Evolutionary conservation across 2,329 filamentous ascomycete genomes (phyloP), one percentile per base, ranked within the genome.

Genomic region (Beauveria pseudobassiana): DNA sequence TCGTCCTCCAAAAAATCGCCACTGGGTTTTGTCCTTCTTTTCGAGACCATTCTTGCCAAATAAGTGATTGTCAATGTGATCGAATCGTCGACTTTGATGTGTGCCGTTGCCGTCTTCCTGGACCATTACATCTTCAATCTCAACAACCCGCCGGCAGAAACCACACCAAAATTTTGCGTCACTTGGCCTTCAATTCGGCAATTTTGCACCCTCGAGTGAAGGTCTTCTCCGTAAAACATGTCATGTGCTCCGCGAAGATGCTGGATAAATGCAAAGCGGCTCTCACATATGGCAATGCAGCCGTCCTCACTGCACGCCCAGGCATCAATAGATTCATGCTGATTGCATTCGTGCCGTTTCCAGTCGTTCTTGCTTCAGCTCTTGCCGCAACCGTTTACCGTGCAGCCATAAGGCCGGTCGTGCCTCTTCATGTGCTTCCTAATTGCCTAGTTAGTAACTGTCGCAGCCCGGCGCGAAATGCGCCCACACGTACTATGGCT

Each of bases 361-460:
- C 86, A 97, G 73, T 97, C 93, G 63, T 91, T 93, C 71, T 96
- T 96, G 73, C 89, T 93, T n/a, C 93, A 96, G 0, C 71, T 78
- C 69, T 91, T 92, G 54, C 75, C 73, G 69, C 93, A 96, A 34
- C 76, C 74, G 9, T 78, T 74, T 65, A 87, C 89, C 0, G 91
- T 96, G 73, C 93, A 97, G 14, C 86, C 87, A 65, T 93, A 96
- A 0, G 91, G 93, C 65, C 86, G 87, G 8, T 84, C 81, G 71
- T 97, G 93, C 1, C 92, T 85, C 70, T 91, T 93, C 72, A 84
- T 78, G 71, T 96, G 93, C 72, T 97, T 97, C 65, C 90, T 93
- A 62, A 9, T 18, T 12, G 16, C 18, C 18, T 12, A 7, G n/a
- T 64, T 49, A 64, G 53, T 26, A 24, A 22, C 18, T 26, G 18